phyloP scores from a whole-genome alignment of 164 flowering plant species.

The Platanus orientalis region DNA sequence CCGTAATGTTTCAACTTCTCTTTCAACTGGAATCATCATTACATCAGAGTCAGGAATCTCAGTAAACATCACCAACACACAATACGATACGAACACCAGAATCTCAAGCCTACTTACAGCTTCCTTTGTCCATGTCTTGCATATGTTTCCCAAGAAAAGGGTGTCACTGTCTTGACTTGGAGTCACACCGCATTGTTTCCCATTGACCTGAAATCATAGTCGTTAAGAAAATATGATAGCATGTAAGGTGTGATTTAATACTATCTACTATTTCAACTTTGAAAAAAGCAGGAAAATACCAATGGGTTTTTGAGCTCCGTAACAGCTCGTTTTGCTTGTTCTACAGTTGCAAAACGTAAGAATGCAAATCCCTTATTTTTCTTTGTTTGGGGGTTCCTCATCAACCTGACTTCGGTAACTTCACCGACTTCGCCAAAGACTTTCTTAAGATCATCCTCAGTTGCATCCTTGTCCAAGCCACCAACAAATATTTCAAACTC shows the following conservation, averaged over 20 bases:
- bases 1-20: slow-evolving; percentile 64
- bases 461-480: slow-evolving; percentile 89
- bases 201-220: slow-evolving; percentile 57
- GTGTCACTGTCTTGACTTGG: slow-evolving; percentile 98
- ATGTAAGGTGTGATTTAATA: not conserved
- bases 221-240: slow-evolving; percentile 11
- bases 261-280: slow-evolving; percentile 12
- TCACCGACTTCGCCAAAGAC: slow-evolving; percentile 78
- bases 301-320: slow-evolving; percentile 70
- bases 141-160: slow-evolving; percentile 85
- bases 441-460: slow-evolving; percentile 79
- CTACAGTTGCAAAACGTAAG: slow-evolving; percentile 88
- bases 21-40: slow-evolving; percentile 50
- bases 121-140: slow-evolving; percentile 96
- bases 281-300: slow-evolving; percentile 43
- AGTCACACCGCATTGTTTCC: slow-evolving; percentile 93
- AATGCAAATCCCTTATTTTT: slow-evolving; percentile 98
- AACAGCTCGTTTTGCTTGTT: slow-evolving; percentile 88
- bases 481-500: slow-evolving; percentile 98
- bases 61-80: not conserved
- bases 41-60: slow-evolving; percentile 14
- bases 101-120: slow-evolving; percentile 57
- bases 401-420: slow-evolving; percentile 78
- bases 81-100: slow-evolving; percentile 6
- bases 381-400: slow-evolving; percentile 92